Evolutionary conservation across 495 filamentous ascomycete genomes (phyloP), one percentile per base, ranked within the genome.

Genomic region (Neurospora sp.): DNA sequence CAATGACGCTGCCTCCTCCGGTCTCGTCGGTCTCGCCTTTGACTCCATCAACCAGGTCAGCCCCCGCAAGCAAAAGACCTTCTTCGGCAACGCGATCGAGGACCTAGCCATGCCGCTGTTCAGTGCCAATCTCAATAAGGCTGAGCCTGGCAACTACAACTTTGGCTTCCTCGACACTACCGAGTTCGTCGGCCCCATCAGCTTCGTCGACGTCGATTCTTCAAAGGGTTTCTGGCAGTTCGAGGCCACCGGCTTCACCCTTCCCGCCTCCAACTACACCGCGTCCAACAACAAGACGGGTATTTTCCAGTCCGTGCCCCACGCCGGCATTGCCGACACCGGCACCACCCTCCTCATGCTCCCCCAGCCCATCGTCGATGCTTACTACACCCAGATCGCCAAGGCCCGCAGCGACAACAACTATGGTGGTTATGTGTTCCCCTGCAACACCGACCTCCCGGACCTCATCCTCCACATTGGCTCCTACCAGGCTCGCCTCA

Each of bases 321-420:
- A 79, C 40, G 81, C 91, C 74, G 89, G 90, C 75, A 77, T 77
- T 68, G 75, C 75, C 44, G 90, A 91, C 74, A 87, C 85, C 3
- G 93, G 93, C 31, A 95, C 92, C 71, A 91, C 92, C 39, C 90
- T 96, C 16, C 78, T 93, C 69, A 83, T 92, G 74, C 84, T 95
- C 22, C 86, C 88, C 70, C 76, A 81, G 69, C 72, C 77, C 39
- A 84, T 93, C 75, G 87, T 90, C 72, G 75, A 79, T 1, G 86
- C 82, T 71, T 97, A 96, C 85, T 97, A 94, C 83, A 70, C 78
- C 59, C 77, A 90, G 53, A 87, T 95, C 47, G 70, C 75, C 9
- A 83, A 86, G n/a, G 87, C 92, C 14, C 37, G 80, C 44, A 79
- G 88, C 77, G 80, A 81, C 78, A 70, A 68, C 35, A 71, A 75